Evolutionary conservation across 23 red algal species (phyloP).

Genomic region (Gracilaria vermiculophylla): DNA sequence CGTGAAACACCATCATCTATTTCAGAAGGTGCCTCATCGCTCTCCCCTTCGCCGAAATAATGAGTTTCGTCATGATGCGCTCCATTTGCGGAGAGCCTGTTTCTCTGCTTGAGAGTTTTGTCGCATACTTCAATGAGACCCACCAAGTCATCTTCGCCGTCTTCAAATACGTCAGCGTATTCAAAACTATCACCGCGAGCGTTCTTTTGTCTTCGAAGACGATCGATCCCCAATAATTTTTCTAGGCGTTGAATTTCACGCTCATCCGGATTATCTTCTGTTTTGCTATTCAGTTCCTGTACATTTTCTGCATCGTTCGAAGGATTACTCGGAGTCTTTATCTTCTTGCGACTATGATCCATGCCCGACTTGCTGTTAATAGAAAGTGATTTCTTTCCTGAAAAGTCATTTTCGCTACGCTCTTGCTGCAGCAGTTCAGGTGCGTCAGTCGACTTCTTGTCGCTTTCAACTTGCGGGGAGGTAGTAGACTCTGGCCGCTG

Average conservation of each 20-base stretch:
- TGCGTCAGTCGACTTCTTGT: not conserved
- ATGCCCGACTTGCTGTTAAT: not conserved
- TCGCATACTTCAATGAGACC: constrained; percentile 45
- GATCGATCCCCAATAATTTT: constrained; percentile 47
- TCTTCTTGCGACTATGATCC: not conserved
- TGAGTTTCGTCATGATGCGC: not conserved
- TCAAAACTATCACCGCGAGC: constrained; percentile 13
- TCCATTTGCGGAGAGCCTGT: not conserved
- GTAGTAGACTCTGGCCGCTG: not conserved
- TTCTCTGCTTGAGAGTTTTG: not conserved
- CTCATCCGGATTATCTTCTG: constrained; percentile 25
- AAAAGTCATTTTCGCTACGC: not conserved
- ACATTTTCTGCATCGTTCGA: not conserved
- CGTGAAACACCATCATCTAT: not conserved
- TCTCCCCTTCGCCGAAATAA: not conserved
- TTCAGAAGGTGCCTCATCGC: constrained; percentile 15
- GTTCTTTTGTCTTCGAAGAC: not conserved
- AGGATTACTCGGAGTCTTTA: not conserved
- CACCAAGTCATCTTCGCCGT: constrained; percentile 44
- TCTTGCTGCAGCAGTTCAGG: not conserved
- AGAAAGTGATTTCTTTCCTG: not conserved
- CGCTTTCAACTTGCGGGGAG: not conserved
- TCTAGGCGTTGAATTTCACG: constrained; percentile 24
- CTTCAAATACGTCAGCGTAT: constrained; percentile 34
- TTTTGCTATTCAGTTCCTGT: not conserved